Base-by-base conservation (phyloP, 805 yeast species). In the Schwanniomyces pseudopolymorphus region DNA sequence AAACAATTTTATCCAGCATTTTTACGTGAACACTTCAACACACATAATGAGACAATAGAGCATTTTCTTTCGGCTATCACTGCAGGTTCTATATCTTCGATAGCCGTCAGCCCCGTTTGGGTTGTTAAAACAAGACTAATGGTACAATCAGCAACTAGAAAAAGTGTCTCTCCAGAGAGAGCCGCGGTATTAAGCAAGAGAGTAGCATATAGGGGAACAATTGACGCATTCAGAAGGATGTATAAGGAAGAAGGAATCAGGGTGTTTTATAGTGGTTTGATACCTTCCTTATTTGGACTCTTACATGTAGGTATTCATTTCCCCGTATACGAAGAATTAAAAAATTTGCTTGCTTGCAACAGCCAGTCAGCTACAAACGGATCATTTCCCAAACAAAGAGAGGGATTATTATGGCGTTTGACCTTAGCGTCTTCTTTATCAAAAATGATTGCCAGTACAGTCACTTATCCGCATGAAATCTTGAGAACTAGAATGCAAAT, bases 401-500 rank as follows among this genome's bases (percentile, higher is more conserved):
- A 31, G 2, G 46, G 53, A 4, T 44, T 56, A 33, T 57, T 70
- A 41, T 54, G 67, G 59, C 51, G 73, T 33, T 58, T 73, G 36
- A 64, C 70, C 11, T 46, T 63, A 11, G 95, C 97, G 2, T 86
- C 96, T 1, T 79, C 91, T 11, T 56, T 83, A 10, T 86, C 96
- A 4, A 92, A 92, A 64, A 87, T 91, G 86, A 74, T 85, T 42
- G 98, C 98, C 3, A 84, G 94, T 40, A 75, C 89, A 1, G 74
- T 89, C 44, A 92, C 98, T 0, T 92, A 92, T 61, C 98, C 99
- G 2, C 99, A 92, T 68, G 99, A 92, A 64, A 91, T 92, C 26
- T 73, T 94, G 41, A 78, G 99, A 56, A 91, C 98, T 10, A 77
- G 98, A 57, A 79, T 90, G 80, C 99, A 92, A 68, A 79, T 87